Evolutionary conservation across 176 grass and related monocot genomes (phyloP).

Genomic region (Aegilops umbellulata): DNA sequence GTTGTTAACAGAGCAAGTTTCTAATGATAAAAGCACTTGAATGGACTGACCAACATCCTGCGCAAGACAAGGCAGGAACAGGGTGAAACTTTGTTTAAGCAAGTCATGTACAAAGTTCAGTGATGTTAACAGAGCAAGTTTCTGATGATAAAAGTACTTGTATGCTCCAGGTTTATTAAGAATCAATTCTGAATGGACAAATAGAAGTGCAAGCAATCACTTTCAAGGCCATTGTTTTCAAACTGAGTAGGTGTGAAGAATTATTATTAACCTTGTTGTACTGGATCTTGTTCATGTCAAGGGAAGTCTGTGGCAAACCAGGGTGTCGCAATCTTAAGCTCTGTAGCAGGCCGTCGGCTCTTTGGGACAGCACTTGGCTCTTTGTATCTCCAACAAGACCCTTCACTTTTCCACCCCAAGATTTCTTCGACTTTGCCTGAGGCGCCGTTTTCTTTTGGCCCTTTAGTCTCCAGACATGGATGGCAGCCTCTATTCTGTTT

Average conservation of each 20-base stretch:
- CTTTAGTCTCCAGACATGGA: conserved; percentile 93
- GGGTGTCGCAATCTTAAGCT: conserved; percentile 86
- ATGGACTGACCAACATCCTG: conserved; percentile 98
- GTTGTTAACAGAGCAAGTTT: not conserved
- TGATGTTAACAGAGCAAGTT: not conserved
- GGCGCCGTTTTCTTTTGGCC: conserved; percentile 53
- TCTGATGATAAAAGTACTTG: not conserved
- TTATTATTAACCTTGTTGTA: conserved; percentile 82
- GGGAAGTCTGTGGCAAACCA: conserved; percentile 77
- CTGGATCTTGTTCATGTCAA: conserved; percentile 99
- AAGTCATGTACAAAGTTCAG: not conserved
- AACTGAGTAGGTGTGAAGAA: not conserved
- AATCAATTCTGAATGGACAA: not conserved
- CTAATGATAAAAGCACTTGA: not conserved
- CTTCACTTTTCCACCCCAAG: conserved; percentile 92
- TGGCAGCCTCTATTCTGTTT: conserved; percentile 88
- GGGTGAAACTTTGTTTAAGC: not conserved
- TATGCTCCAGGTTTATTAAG: not conserved
- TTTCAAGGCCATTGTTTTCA: not conserved
- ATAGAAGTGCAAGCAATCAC: not conserved
- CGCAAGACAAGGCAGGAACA: conserved; percentile 30
- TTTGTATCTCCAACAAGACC: conserved; percentile 68
- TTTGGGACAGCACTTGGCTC: conserved; percentile 59
- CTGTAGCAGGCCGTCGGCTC: conserved; percentile 79
- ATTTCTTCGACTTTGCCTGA: conserved; percentile 73